Evolutionary conservation across 2,329 filamentous ascomycete species (phyloP), one percentile per base, ranked within the genome.

Genomic region (Fusarium neocosmosporiellum): DNA sequence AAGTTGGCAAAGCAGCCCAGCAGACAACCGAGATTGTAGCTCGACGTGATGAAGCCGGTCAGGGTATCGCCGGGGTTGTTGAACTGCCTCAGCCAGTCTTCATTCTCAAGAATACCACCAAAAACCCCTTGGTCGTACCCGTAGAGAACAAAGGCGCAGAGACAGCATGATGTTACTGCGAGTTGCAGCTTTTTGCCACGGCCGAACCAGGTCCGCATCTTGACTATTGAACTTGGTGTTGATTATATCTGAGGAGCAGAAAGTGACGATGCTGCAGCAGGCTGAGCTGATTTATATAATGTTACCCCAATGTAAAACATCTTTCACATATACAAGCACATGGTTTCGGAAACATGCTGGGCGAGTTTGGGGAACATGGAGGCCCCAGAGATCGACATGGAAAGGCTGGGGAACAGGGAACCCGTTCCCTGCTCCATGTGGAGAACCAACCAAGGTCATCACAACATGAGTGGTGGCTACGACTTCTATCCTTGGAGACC

Each of bases 121-220:
- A 86, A 86, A 0, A 86, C 84, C 50, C 84, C 84, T 71, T 87
- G 85, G 57, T 87, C 86, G 54, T 86, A 87, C 5, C 84, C 85
- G 70, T 81, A 80, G 39, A 78, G 66, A 5, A 74, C 48, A 43
- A 76, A 76, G 7, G 72, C 71, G 22, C 69, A 67, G 24, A 74
- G 71, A 33, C 74, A 76, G 62, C 74, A 76, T 29, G 61, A 65
- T 29, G 74, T 76, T 9, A 76, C 69, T 61, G 70, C 72, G 18
- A 57, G 27, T 55, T 75, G 74, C 59, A 76, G 70, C 43, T 68
- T 66, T 57, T 61, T 75, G 66, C 72, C 74, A n/a, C 74, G 64
- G n/a, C 74, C 74, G 22, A 75, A 72, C 72, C 70, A 75, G 18
- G 61, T 65, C 16, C 63, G 59, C 74, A 75, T 75, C 10, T 43